Percentiles rank a stretch among this genome's conserved stretches.
phyloP scores from a whole-genome alignment of 371 early-diverging fungal genomes.

The Blakeslea trispora region DNA sequence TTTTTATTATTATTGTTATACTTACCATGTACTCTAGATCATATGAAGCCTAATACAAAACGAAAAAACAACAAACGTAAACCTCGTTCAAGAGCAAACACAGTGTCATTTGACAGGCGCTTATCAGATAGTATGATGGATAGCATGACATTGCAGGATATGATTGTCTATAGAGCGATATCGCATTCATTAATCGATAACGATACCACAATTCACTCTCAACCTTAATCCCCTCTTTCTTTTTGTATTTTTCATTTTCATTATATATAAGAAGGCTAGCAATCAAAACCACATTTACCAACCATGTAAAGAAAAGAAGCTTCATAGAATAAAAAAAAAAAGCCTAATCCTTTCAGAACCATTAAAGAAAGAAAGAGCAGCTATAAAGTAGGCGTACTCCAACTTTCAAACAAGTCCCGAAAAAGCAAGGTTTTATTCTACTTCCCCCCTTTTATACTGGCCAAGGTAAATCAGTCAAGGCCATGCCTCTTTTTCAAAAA shows the following conservation, averaged over 20 bases:
- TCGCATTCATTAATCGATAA: slow-evolving; percentile 57
- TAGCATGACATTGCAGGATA: slow-evolving; percentile 74
- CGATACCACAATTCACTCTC: slow-evolving; percentile 11
- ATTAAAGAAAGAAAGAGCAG: slow-evolving; percentile 2
- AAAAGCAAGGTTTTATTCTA: neutral
- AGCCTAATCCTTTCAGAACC: too few species aligned
- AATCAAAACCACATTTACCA: slow-evolving; percentile 33
- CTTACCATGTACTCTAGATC: slow-evolving; percentile 16
- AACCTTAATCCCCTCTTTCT: too few species aligned
- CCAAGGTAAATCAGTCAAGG: slow-evolving; percentile 33
- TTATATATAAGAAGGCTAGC: slow-evolving; percentile 36
- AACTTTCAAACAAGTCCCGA: neutral
- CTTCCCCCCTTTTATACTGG: slow-evolving; percentile 8
- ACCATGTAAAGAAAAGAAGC: slow-evolving; percentile 14
- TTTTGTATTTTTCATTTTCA: slow-evolving; percentile 24
- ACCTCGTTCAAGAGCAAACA: slow-evolving; percentile 21
- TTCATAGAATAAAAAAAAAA: slow-evolving; percentile 16
- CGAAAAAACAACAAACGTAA: slow-evolving; percentile 1
- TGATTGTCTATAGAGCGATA: slow-evolving; percentile 82
- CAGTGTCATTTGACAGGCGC: slow-evolving; percentile 42
- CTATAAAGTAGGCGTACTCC: neutral
- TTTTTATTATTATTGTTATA: slow-evolving; percentile 1
- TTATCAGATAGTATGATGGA: slow-evolving; percentile 58
- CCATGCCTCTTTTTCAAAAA: slow-evolving; percentile 46
- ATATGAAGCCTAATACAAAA: slow-evolving; percentile 16